phyloP scores from a whole-genome alignment of 768 basidiomycete genomes.

The Termitomyces sp. region DNA sequence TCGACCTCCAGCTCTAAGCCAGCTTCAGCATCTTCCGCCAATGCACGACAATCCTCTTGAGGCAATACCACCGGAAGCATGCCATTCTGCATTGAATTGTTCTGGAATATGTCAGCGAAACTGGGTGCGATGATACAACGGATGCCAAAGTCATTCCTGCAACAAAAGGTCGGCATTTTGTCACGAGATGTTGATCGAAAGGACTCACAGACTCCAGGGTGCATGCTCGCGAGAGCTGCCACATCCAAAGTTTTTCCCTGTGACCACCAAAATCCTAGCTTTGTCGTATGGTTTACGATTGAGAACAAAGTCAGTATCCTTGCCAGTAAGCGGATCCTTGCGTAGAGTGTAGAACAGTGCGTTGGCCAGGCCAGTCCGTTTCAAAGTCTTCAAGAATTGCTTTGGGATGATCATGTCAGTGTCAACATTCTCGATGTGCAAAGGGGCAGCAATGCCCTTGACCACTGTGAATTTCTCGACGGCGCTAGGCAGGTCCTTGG shows the following conservation, averaged over 20 bases:
- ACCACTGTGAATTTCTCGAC: slow-evolving; percentile 63
- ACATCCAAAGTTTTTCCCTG: slow-evolving; percentile 87
- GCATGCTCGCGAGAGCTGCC: slow-evolving; percentile 90
- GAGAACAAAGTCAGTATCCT: slow-evolving; percentile 78
- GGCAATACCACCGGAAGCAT: slow-evolving; percentile 78
- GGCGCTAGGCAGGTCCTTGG: slow-evolving; percentile 37
- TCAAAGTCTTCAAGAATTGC: slow-evolving; percentile 89
- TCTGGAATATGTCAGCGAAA: slow-evolving; percentile 88
- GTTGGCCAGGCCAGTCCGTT: slow-evolving; percentile 80
- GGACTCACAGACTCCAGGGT: slow-evolving; percentile 74
- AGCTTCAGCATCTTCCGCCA: slow-evolving; percentile 72
- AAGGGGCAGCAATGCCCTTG: slow-evolving; percentile 73
- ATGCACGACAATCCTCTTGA: slow-evolving; percentile 61
- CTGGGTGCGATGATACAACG: slow-evolving; percentile 83
- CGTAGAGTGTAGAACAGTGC: slow-evolving; percentile 82
- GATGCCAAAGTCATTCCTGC: slow-evolving; percentile 85
- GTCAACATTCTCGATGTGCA: slow-evolving; percentile 81
- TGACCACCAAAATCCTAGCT: slow-evolving; percentile 77
- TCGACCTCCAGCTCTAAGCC: slow-evolving; percentile 79
- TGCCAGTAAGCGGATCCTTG: slow-evolving; percentile 71
- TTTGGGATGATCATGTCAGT: slow-evolving; percentile 95
- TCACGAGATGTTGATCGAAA: not conserved
- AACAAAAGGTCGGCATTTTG: slow-evolving; percentile 1
- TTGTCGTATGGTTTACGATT: slow-evolving; percentile 75
- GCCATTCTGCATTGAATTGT: slow-evolving; percentile 90